Conservation (phyloP, 352 stramenopile species). For the Pythium pyrilobum region DNA sequence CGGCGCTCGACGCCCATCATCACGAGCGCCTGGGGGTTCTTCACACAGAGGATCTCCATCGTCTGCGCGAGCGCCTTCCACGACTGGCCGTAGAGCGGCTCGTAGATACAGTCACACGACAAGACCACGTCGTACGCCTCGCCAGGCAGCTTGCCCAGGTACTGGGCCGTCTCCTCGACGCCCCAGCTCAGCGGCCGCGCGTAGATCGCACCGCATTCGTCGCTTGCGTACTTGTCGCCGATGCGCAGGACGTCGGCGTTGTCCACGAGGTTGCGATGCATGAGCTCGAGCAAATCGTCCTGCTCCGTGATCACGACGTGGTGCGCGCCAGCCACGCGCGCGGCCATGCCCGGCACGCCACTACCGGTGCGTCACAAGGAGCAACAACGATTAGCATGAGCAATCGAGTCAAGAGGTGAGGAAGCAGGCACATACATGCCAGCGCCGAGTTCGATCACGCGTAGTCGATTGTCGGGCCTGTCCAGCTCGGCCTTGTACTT, state of each 20-base stretch:
- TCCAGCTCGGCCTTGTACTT: conserved; percentile 38
- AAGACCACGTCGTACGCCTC: conserved; percentile 88
- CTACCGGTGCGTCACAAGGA: too few relatives aligned
- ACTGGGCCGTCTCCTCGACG: conserved; percentile 49
- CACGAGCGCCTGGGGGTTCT: conserved; percentile 51
- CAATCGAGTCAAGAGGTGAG: too few relatives aligned
- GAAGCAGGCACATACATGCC: conserved; percentile 61
- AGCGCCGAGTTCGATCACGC: conserved; percentile 79
- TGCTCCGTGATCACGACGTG: conserved; percentile 91
- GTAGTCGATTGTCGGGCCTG: conserved; percentile 24
- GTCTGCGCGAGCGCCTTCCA: conserved; percentile 86
- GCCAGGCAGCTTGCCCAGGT: conserved; percentile 41
- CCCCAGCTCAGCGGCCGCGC: conserved; percentile 77
- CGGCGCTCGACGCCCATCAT: conserved; percentile 76
- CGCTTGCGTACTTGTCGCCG: conserved; percentile 6
- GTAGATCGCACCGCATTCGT: conserved; percentile 31
- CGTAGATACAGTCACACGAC: conserved; percentile 94
- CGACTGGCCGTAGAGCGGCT: conserved; percentile 91
- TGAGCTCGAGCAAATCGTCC: conserved; percentile 83
- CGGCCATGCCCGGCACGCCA: conserved; percentile 91
- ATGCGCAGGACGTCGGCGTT: conserved; percentile 38
- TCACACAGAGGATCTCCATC: conserved; percentile 71
- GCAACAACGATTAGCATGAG: too few relatives aligned
- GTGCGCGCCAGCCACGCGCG: conserved; percentile 64
- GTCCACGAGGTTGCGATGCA: conserved; percentile 62